Base-by-base conservation (phyloP, 2,329 filamentous ascomycete genomes). In the Colletotrichum tanaceti region DNA sequence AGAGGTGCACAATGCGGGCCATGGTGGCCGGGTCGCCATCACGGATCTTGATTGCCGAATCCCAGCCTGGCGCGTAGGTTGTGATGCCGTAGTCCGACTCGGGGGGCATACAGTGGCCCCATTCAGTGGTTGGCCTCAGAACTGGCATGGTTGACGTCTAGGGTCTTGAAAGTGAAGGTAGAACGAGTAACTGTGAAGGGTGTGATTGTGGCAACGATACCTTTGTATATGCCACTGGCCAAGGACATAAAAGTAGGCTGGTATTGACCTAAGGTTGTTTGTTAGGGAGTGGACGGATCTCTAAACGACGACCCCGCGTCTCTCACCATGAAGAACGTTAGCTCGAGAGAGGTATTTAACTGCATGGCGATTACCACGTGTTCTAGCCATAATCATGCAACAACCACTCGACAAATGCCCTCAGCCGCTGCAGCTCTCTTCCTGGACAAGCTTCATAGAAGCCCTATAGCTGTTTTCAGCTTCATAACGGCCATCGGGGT, bases 71-170 rank as follows among this genome's bases (percentile, higher is more conserved):
- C 2, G 79, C 39, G 72, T 86, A 83, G 62, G 79, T 76, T 59
- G 84, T 82, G 75, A 86, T 79, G 68, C 80, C 81, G 72, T 86
- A 84, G 0, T 82, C 78, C 1, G 78, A 80, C 58, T 84, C 78
- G 1, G 84, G 84, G 1, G 84, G 83, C 4, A 84, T 74, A 18
- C 83, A 84, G 65, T 82, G 77, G 16, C 83, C 84, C 44, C 82
- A 78, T 22, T 79, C 75, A 18, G 80, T 76, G 5, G 82, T 77
- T 0, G 80, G 75, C 47, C 76, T 75, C 24, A 81, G 76, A 24
- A 80, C 70, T n/a, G 77, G 74, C 79, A 81, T 81, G 70, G 24
- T 73, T 22, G 7, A 6, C 20, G 24, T 38, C 32, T 20, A 43
- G 53, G 3, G 1, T 44, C 9, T 38, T 16, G 20, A 2, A 18